Conservation (phyloP, 805 yeast species). For the Lipomyces sp. region DNA sequence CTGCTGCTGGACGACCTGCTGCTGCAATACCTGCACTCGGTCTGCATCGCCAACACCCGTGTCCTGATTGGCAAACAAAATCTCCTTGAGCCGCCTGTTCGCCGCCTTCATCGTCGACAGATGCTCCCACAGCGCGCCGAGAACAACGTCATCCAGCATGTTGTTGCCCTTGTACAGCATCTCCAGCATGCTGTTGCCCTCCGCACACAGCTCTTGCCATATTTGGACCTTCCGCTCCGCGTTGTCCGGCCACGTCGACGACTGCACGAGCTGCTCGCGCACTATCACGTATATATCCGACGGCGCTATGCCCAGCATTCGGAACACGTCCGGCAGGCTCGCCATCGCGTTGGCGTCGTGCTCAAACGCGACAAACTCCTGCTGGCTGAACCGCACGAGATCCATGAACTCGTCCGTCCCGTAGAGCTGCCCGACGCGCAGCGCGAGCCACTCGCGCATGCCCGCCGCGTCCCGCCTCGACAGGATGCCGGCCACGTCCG, state of each 20-base stretch:
- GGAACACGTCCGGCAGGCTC: conserved; percentile 14
- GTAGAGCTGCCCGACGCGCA: conserved; percentile 20
- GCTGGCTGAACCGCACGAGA: conserved; percentile 9
- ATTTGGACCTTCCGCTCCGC: conserved; percentile 11
- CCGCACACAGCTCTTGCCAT: conserved; percentile 22
- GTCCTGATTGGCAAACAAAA: conserved; percentile 2
- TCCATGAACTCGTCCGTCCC: conserved; percentile 21
- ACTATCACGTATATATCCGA: conserved; percentile 9
- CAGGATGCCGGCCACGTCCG: conserved; percentile 11
- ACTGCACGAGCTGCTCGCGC: conserved; percentile 12
- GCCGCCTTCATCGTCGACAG: conserved; percentile 17
- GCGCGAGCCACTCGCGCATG: conserved; percentile 13
- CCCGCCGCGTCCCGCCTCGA: conserved; percentile 13
- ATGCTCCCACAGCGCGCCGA: conserved; percentile 21
- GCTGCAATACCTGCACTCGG: too few relatives aligned
- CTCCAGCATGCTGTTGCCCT: conserved; percentile 8
- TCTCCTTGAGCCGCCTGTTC: conserved; percentile 15
- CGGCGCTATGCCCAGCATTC: conserved; percentile 11
- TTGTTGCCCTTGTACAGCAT: conserved; percentile 16
- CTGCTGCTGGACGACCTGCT: too few relatives aligned
- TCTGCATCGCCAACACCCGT: not conserved
- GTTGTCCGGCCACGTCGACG: conserved; percentile 16
- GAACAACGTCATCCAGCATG: conserved; percentile 15
- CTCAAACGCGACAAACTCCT: conserved; percentile 16
- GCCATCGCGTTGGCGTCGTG: conserved; percentile 1